phyloP scores from a whole-genome alignment of 163 green algal genomes.

The Chloromonas sp. region DNA sequence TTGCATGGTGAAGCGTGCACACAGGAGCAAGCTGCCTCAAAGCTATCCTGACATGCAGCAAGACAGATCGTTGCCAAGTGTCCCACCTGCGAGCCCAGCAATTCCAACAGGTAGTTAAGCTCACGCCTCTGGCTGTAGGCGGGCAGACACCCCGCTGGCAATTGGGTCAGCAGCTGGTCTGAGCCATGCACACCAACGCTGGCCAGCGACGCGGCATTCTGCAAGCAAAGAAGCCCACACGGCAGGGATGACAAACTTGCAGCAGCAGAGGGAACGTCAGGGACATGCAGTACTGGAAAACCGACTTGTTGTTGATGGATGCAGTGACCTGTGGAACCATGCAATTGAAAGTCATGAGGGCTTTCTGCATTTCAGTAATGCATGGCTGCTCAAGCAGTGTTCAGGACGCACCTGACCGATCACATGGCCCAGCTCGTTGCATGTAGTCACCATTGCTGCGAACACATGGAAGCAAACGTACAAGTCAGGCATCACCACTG shows the following conservation, averaged over 20 bases:
- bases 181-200: background rate
- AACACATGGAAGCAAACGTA: background rate
- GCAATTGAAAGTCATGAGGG: too few species aligned
- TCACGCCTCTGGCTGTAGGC: background rate
- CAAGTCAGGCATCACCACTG: background rate
- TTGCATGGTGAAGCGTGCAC: too few species aligned
- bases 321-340: too few species aligned
- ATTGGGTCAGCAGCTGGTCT: background rate
- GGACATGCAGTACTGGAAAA: background rate
- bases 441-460: background rate
- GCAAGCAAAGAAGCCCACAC: background rate
- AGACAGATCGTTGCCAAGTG: too few species aligned
- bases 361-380: too few species aligned
- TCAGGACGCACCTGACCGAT: background rate
- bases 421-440: background rate
- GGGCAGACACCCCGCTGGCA: background rate
- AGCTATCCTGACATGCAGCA: too few species aligned
- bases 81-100: background rate
- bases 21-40: too few species aligned
- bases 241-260: too few species aligned
- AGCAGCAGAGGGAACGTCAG: background rate
- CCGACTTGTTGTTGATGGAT: background rate
- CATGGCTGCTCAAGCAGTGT: too few species aligned
- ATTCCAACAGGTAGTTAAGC: background rate
- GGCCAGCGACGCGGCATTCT: background rate